phyloP scores from a whole-genome alignment of 345 rosid genomes.

The Conringia planisiliqua region DNA sequence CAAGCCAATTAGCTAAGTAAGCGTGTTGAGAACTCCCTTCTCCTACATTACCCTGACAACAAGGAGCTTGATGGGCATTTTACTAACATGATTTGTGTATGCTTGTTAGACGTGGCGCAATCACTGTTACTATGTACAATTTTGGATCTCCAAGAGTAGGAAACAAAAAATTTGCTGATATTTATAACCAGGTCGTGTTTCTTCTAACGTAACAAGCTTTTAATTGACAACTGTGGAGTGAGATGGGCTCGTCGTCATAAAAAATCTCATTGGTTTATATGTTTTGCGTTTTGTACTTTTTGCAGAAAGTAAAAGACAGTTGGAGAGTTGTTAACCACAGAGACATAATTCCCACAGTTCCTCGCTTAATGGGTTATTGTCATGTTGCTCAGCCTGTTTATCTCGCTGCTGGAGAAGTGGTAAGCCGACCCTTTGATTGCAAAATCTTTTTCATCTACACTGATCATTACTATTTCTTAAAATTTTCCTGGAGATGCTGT shows the following conservation, averaged over 20 bases:
- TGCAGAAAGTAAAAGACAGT: slow-evolving; percentile 88
- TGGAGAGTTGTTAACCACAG: slow-evolving; percentile 97
- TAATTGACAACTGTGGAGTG: slow-evolving; percentile 2
- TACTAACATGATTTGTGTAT: slow-evolving; percentile 12
- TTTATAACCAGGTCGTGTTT: slow-evolving; percentile 69
- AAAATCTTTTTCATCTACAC: neutral
- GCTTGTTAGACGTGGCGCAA: slow-evolving; percentile 55
- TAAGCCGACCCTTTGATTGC: slow-evolving; percentile 25
- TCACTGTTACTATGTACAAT: slow-evolving; percentile 84
- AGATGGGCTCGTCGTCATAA: neutral
- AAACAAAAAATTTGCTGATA: slow-evolving; percentile 78
- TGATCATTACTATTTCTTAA: neutral
- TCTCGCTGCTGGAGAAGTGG: slow-evolving; percentile 75
- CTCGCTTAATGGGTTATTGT: slow-evolving; percentile 95
- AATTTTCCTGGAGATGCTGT: neutral
- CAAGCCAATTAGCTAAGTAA: slow-evolving; percentile 81
- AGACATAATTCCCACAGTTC: slow-evolving; percentile 96
- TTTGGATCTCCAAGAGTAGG: slow-evolving; percentile 99
- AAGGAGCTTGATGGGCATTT: neutral
- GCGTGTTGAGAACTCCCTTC: slow-evolving; percentile 23
- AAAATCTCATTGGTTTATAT: slow-evolving; percentile 3
- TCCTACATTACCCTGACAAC: neutral
- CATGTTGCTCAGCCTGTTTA: slow-evolving; percentile 93
- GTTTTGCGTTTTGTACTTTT: neutral
- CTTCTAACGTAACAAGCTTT: neutral